Base-by-base conservation (phyloP, 169 alveolate genomes). In the Prorocentrum cordatum region DNA sequence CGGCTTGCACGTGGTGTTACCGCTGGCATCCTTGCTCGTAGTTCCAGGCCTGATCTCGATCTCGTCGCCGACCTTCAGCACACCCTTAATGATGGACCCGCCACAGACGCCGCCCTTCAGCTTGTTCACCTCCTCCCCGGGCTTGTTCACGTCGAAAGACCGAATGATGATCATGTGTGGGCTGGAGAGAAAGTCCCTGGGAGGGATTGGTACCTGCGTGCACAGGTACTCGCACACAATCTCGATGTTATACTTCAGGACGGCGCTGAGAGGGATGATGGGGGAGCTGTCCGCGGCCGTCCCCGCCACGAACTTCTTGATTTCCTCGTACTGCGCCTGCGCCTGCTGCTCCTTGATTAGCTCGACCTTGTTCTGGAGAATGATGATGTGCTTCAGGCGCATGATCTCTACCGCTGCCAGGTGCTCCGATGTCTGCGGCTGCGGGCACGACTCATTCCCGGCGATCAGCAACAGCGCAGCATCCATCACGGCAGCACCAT, bases 401-500 rank as follows among this genome's bases (percentile, higher is more conserved):
- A 98, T 98, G 93, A 98, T 98, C 92, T 98, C 99, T 33, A 98
- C 98, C 18, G 99, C 99, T 32, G 99, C 99, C 66, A 98, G 93
- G 93, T 98, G 99, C 91, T 98, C 99, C 26, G 97, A 77, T 24
- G 88, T 77, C 88, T 77, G 88, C 5, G 88, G 88, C 73, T 77
- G 88, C 24, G 88, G 88, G 73, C 88, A 77, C 32, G 88, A 58
- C 73, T 77, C 88, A 29, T 77, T 77, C 18, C 88, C 88, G 42
- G 83, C 83, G 22, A 98, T 95, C 45, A 98, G 93, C 71, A 98
- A 92, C 29, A 98, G 92, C 9, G 99, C 99, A 38, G 99, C 99
- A 93, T 98, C 99, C 99, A 98, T 98, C 33, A 98, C 99, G 16
- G 99, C 99, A 1, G 99, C 99, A 32, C 99, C 99, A 92, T 98